phyloP scores from a whole-genome alignment of 768 basidiomycete species.

The Auricularia cornea region DNA sequence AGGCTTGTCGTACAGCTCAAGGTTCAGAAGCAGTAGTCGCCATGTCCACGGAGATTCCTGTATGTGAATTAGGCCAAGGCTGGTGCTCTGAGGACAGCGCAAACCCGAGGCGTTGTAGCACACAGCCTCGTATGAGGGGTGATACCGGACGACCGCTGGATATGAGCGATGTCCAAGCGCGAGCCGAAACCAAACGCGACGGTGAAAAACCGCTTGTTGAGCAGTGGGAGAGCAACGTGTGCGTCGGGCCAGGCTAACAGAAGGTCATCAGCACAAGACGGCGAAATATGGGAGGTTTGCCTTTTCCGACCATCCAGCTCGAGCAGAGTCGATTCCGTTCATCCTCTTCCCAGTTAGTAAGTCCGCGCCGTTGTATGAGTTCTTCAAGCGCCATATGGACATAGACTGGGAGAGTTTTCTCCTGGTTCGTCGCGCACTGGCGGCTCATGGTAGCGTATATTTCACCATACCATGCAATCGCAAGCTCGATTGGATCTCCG shows the following conservation, averaged over 20 bases:
- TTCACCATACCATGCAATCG: background rate
- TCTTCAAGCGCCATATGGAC: background rate
- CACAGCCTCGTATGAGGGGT: background rate
- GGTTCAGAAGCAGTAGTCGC: background rate
- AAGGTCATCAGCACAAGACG: too few relatives aligned
- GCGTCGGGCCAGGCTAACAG: background rate
- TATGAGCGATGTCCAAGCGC: background rate
- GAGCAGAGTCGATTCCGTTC: background rate
- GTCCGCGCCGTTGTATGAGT: background rate
- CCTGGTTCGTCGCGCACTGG: background rate
- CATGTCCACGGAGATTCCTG: background rate
- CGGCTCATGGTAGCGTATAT: background rate
- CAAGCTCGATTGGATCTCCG: background rate
- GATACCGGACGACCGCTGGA: background rate
- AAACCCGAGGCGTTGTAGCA: background rate
- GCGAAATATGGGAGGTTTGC: too few relatives aligned
- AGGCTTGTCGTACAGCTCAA: background rate
- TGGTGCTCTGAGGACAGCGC: background rate
- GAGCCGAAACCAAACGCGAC: background rate
- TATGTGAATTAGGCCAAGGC: background rate
- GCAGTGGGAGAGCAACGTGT: background rate
- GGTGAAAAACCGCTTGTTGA: background rate
- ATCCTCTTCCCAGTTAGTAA: background rate
- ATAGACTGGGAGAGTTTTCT: background rate
- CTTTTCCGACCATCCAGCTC: background rate